These are phyloP conservation scores for Blastocystis sp. DNA, from an alignment of 352 stramenopile species.

Conservation along the genomic window DNA sequence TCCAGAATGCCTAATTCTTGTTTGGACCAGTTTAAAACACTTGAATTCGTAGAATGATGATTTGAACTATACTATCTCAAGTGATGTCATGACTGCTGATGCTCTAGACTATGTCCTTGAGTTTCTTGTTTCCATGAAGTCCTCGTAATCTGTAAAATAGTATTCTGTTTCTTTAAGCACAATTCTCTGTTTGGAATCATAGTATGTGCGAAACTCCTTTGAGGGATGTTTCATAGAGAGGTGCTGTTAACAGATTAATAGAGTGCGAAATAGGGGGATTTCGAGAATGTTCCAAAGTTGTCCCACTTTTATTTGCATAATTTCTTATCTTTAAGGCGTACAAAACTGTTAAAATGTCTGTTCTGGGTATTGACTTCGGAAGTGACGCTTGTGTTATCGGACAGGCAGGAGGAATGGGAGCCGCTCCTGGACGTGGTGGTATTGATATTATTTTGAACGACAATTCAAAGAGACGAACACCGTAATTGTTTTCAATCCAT, in stretches of 20 bases:
- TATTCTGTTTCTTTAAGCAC: background rate
- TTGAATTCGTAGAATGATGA: slow-evolving; percentile 24
- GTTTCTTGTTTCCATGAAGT: slow-evolving; percentile 20
- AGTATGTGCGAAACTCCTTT: too few species aligned
- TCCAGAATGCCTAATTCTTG: slow-evolving; percentile 10
- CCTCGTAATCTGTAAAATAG: background rate
- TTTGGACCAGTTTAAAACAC: background rate
- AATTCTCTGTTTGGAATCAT: background rate
- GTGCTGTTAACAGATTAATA: too few species aligned
- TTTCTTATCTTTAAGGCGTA: slow-evolving; percentile 38
- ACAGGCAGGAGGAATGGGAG: slow-evolving; percentile 76
- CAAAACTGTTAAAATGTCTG: slow-evolving; percentile 64
- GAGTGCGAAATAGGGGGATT: background rate
- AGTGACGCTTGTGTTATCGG: slow-evolving; percentile 82
- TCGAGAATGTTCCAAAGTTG: slow-evolving; percentile 54
- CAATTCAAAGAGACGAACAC: slow-evolving; percentile 94
- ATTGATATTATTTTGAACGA: slow-evolving; percentile 98
- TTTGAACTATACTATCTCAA: background rate
- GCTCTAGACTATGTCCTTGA: slow-evolving; percentile 36
- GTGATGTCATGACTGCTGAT: background rate
- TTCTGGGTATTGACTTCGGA: slow-evolving; percentile 83
- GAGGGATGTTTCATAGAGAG: too few species aligned
- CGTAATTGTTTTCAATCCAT: slow-evolving; percentile 70
- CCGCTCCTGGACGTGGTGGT: slow-evolving; percentile 86
- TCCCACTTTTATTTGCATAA: background rate